Evolutionary conservation across 352 stramenopile genomes (phyloP).

Genomic region (Pythium plurisporium): DNA sequence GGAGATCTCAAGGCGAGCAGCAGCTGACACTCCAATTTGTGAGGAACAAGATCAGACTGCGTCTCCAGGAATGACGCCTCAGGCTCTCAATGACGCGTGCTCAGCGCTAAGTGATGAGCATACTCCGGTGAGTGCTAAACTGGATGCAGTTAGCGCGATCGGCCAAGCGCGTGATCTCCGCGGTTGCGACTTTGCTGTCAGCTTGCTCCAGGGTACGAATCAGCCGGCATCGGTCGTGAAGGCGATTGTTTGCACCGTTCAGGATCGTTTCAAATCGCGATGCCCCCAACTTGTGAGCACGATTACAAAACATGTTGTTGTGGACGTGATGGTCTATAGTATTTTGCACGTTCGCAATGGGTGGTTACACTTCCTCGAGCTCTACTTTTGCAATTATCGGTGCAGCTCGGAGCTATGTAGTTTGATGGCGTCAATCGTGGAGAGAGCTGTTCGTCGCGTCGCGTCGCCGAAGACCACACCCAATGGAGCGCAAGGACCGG

Average conservation of each 20-base stretch:
- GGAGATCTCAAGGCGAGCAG: conserved; percentile 23
- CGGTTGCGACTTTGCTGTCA: conserved; percentile 57
- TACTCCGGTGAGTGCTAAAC: conserved; percentile 31
- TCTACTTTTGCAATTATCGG: conserved; percentile 60
- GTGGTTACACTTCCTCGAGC: conserved; percentile 78
- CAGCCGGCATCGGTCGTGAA: conserved; percentile 36
- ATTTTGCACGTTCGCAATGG: conserved; percentile 68
- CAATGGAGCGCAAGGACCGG: neutral
- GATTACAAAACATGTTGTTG: conserved; percentile 54
- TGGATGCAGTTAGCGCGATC: conserved; percentile 61
- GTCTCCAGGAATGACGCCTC: conserved; percentile 9
- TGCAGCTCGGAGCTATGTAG: conserved; percentile 40
- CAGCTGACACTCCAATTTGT: neutral
- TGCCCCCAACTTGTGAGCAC: conserved; percentile 37
- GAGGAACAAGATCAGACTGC: neutral
- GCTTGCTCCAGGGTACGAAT: conserved; percentile 42
- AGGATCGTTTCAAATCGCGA: conserved; percentile 42
- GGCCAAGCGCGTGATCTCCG: conserved; percentile 29
- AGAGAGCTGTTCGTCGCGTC: conserved; percentile 34
- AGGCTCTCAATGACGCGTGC: conserved; percentile 54
- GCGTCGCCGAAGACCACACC: conserved; percentile 16
- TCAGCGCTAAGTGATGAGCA: conserved; percentile 47
- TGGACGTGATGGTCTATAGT: conserved; percentile 69
- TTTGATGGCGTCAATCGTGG: conserved; percentile 37
- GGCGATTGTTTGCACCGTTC: conserved; percentile 50